A percentile compares a stretch with the other conserved stretches of the same genome.
These are phyloP conservation scores for Coniferiporia sulphurascens DNA, from an alignment of 1,284 basidiomycete genomes.

Conservation along the genomic window DNA sequence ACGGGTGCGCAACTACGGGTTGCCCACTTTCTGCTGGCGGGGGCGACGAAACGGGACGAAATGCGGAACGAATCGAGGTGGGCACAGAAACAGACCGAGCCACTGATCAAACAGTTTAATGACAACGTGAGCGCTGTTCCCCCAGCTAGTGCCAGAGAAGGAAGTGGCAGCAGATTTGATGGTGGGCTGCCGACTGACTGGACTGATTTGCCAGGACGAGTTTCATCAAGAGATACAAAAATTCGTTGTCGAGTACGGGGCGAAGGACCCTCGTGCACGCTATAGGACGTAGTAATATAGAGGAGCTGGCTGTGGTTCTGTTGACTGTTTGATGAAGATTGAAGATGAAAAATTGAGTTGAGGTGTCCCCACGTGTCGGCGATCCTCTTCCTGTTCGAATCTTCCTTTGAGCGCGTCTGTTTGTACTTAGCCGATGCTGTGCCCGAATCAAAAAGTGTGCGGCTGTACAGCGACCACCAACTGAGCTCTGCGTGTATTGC, in stretches of 20 bases:
- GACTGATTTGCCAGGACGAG: constrained; percentile 11
- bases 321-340: background rate
- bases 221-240: constrained; percentile 18
- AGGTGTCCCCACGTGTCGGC: background rate
- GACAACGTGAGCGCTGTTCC: constrained; percentile 33
- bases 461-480: background rate
- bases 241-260: constrained; percentile 14
- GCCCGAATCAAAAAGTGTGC: background rate
- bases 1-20: constrained; percentile 46
- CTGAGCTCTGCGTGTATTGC: background rate
- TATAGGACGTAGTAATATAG: background rate
- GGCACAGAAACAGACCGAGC: constrained; percentile 43
- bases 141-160: constrained; percentile 1
- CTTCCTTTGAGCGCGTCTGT: too few species aligned
- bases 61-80: constrained; percentile 48
- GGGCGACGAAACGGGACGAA: constrained; percentile 37
- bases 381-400: background rate
- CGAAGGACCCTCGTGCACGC: constrained; percentile 17
- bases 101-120: constrained; percentile 36
- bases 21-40: constrained; percentile 44
- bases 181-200: background rate
- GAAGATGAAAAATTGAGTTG: background rate
- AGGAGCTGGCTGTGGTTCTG: background rate
- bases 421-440: background rate
- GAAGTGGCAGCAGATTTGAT: background rate